A percentile compares a stretch with the other conserved stretches of the same genome.
Conservation (phyloP, 2,329 filamentous ascomycete species). For the Pseudophaeomoniella oleicola region DNA sequence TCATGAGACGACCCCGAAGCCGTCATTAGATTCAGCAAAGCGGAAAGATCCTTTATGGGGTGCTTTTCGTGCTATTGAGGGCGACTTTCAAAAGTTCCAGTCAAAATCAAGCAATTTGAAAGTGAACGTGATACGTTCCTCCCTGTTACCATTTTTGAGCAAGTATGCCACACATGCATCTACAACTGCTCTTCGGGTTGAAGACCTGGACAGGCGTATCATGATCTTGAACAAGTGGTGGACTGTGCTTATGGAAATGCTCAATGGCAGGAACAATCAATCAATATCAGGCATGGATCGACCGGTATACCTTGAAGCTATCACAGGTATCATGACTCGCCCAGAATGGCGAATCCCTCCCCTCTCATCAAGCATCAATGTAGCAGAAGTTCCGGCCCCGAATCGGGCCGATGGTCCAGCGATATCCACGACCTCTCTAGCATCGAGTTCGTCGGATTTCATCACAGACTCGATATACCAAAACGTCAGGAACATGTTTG, state of each 20-base stretch:
- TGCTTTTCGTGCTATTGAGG: slow-evolving; percentile 52
- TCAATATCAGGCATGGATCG: slow-evolving; percentile 73
- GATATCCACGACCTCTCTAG: slow-evolving; percentile 42
- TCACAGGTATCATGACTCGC: slow-evolving; percentile 71
- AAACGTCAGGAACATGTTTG: slow-evolving; percentile 77
- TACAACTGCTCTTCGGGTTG: slow-evolving; percentile 50
- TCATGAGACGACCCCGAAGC: slow-evolving; percentile 17
- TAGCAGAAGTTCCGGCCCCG: slow-evolving; percentile 12
- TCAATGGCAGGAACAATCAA: slow-evolving; percentile 60
- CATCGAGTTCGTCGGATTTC: slow-evolving; percentile 50
- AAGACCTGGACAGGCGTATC: slow-evolving; percentile 68
- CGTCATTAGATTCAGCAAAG: slow-evolving; percentile 24
- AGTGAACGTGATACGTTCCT: slow-evolving; percentile 57
- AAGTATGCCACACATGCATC: slow-evolving; percentile 55
- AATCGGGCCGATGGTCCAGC: slow-evolving; percentile 33
- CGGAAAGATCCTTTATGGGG: slow-evolving; percentile 59
- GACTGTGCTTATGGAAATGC: slow-evolving; percentile 65
- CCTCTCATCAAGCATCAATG: slow-evolving; percentile 35
- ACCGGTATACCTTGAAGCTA: slow-evolving; percentile 63
- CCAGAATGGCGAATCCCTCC: slow-evolving; percentile 72
- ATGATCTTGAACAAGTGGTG: slow-evolving; percentile 85
- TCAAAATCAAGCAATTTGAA: slow-evolving; percentile 60
- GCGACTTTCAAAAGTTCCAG: slow-evolving; percentile 59
- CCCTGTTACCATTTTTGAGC: slow-evolving; percentile 63
- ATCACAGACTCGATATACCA: slow-evolving; percentile 66